phyloP scores from a whole-genome alignment of 1,284 basidiomycete genomes.

The Anthracocystis panici-leucophaei region DNA sequence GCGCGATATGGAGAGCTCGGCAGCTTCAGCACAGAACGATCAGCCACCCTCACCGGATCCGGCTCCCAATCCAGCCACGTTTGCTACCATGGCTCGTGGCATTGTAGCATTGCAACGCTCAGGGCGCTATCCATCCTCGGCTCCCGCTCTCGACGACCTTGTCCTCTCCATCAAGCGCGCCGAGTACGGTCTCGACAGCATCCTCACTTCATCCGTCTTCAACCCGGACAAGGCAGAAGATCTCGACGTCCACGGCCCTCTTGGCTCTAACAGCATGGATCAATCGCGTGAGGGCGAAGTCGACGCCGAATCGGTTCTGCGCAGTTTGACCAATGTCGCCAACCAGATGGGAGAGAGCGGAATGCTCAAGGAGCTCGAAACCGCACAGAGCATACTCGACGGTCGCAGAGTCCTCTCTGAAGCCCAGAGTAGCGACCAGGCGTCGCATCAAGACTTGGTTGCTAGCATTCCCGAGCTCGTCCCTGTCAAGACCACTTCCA shows the following conservation, averaged over 20 bases:
- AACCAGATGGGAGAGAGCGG: constrained; percentile 48
- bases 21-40: constrained; percentile 14
- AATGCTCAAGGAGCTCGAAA: constrained; percentile 54
- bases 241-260: constrained; percentile 33
- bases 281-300: constrained; percentile 50
- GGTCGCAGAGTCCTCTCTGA: constrained; percentile 39
- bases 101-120: constrained; percentile 52
- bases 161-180: constrained; percentile 46
- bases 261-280: constrained; percentile 39
- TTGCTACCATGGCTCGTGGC: constrained; percentile 60
- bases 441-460: constrained; percentile 14
- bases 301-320: constrained; percentile 40
- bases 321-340: constrained; percentile 42
- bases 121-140: constrained; percentile 44
- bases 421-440: constrained; percentile 15
- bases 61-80: constrained; percentile 52
- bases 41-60: constrained; percentile 50
- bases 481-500: constrained; percentile 51
- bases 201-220: constrained; percentile 58
- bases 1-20: constrained; percentile 51
- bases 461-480: constrained; percentile 49
- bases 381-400: constrained; percentile 40
- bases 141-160: constrained; percentile 44
- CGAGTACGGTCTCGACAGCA: constrained; percentile 38
- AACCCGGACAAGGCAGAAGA: constrained; percentile 39